These are phyloP conservation scores for Saccharomyces hybrid DNA, from an alignment of 1,139 yeast genomes.

Conservation along the genomic window DNA sequence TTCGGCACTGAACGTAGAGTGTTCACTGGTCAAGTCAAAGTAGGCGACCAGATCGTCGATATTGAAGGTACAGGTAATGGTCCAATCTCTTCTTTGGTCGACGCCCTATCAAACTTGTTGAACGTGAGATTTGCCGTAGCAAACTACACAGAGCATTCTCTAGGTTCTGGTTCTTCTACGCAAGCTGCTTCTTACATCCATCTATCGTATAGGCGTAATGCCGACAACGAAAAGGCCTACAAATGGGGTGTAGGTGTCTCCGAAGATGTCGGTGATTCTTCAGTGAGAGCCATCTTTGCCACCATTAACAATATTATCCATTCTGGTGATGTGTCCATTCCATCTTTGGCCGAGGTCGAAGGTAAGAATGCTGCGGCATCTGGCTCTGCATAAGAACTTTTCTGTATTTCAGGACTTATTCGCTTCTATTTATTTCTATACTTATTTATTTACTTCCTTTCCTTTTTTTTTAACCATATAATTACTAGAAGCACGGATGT, in stretches of 20 bases:
- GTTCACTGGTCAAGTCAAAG: slow-evolving; percentile 42
- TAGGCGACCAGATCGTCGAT: slow-evolving; percentile 41
- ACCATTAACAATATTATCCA: slow-evolving; percentile 48
- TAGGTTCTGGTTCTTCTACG: slow-evolving; percentile 79
- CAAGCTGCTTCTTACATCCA: slow-evolving; percentile 89
- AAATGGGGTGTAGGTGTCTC: slow-evolving; percentile 95
- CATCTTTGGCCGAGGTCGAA: slow-evolving; percentile 11
- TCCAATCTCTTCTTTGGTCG: slow-evolving; percentile 84
- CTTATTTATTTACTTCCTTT: neutral
- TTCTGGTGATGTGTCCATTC: slow-evolving; percentile 28
- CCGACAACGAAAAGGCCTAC: slow-evolving; percentile 39
- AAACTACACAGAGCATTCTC: slow-evolving; percentile 84
- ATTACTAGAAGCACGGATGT: neutral
- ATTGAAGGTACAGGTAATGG: slow-evolving; percentile 84
- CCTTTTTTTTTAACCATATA: neutral
- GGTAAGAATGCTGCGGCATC: slow-evolving; percentile 6
- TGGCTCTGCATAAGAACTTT: slow-evolving; percentile 2
- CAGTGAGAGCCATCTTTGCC: slow-evolving; percentile 71
- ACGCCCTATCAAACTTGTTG: slow-evolving; percentile 60
- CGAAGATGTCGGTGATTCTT: slow-evolving; percentile 88
- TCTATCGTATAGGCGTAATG: slow-evolving; percentile 40
- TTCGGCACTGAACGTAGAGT: slow-evolving; percentile 39
- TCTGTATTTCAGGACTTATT: neutral
- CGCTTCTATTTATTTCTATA: neutral
- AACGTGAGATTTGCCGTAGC: slow-evolving; percentile 62